Evolutionary conservation across 345 rosid species (phyloP).

Genomic region (Boechera stricta): DNA sequence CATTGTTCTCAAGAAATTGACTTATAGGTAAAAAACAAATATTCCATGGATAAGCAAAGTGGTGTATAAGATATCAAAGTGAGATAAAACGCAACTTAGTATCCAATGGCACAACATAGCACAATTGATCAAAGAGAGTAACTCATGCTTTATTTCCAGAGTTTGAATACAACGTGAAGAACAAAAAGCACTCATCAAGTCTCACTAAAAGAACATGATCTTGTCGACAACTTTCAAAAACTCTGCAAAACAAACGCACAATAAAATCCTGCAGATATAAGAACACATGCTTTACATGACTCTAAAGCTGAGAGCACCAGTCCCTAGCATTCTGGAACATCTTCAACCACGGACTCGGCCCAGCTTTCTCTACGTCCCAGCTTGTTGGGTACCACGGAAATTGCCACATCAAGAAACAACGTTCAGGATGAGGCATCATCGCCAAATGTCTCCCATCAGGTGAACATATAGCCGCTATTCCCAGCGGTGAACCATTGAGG

Average conservation of each 20-base stretch:
- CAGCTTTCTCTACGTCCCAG: constrained; percentile 83
- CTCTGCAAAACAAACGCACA: constrained; percentile 27
- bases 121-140: neutral
- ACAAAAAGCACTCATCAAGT: constrained; percentile 1
- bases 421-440: constrained; percentile 99
- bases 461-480: constrained; percentile 90
- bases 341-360: constrained; percentile 94
- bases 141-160: neutral
- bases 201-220: constrained; percentile 12
- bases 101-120: neutral
- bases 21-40: neutral
- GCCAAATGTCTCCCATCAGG: constrained; percentile 97
- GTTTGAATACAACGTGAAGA: constrained; percentile 11
- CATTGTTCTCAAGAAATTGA: neutral
- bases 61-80: neutral
- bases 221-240: constrained; percentile 22
- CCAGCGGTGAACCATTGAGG: constrained; percentile 93
- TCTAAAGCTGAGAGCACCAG: constrained; percentile 65
- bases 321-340: constrained; percentile 98
- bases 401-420: constrained; percentile 99
- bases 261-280: constrained; percentile 21
- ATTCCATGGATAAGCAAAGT: neutral
- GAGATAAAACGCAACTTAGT: neutral
- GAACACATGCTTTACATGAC: constrained; percentile 1
- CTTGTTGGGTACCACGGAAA: constrained; percentile 89